phyloP scores from a whole-genome alignment of 176 grass and related monocot genomes.

The Oryza meridionalis region DNA sequence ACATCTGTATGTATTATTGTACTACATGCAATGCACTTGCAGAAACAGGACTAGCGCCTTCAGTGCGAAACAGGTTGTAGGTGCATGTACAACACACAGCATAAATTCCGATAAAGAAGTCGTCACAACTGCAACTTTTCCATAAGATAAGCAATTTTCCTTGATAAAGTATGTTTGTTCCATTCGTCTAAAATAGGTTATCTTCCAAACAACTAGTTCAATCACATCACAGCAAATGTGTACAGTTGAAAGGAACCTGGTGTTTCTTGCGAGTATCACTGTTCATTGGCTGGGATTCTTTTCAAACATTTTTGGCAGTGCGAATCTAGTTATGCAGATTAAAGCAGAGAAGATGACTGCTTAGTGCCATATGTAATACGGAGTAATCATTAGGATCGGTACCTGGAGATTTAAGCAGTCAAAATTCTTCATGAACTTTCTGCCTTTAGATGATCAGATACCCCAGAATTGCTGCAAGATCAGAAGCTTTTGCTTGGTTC shows the following conservation, averaged over 20 bases:
- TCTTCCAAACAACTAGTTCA: slow-evolving; percentile 43
- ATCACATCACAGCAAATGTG: slow-evolving; percentile 37
- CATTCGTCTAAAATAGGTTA: slow-evolving; percentile 46
- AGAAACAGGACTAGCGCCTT: slow-evolving; percentile 18
- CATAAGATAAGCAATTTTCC: background rate
- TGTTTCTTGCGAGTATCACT: background rate
- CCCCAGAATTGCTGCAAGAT: slow-evolving; percentile 41
- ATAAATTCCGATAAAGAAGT: slow-evolving; percentile 36
- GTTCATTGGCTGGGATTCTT: slow-evolving; percentile 2
- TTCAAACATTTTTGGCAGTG: background rate
- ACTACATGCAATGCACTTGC: background rate
- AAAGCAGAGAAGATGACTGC: slow-evolving; percentile 30
- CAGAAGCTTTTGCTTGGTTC: slow-evolving; percentile 57
- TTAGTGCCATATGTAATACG: slow-evolving; percentile 29
- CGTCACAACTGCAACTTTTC: slow-evolving; percentile 34
- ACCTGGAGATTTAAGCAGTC: slow-evolving; percentile 39
- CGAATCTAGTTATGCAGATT: background rate
- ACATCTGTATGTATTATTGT: background rate
- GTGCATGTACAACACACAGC: slow-evolving; percentile 33
- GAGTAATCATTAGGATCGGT: slow-evolving; percentile 41
- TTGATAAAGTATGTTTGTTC: slow-evolving; percentile 32
- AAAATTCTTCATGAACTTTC: slow-evolving; percentile 49
- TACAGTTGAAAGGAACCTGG: background rate
- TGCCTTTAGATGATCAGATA: slow-evolving; percentile 36
- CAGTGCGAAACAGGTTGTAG: slow-evolving; percentile 19